A percentile compares a stretch with the other conserved stretches of the same genome.
Evolutionary conservation across 257 asterid genomes (phyloP).

Genomic region (Nicotiana noctiflora): DNA sequence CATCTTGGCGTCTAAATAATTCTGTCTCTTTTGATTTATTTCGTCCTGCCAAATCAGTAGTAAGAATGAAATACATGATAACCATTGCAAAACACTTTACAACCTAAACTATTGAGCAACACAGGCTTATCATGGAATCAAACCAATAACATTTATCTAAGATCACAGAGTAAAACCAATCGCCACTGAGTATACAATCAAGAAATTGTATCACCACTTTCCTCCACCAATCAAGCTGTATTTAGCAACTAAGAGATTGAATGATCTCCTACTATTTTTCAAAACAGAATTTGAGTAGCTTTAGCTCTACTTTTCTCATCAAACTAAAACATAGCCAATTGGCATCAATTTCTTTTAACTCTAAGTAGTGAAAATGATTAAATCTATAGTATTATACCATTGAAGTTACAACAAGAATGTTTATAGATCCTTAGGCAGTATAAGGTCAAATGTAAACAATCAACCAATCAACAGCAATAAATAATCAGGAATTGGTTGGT

Average conservation of each 20-base stretch:
- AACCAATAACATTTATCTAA: neutral
- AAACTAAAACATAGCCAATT: neutral
- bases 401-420: neutral
- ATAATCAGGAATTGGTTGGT: neutral
- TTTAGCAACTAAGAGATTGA: neutral
- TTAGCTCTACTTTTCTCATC: neutral
- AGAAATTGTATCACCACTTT: neutral
- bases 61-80: neutral
- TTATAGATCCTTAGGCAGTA: neutral
- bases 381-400: neutral
- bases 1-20: slow-evolving; percentile 29
- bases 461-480: neutral
- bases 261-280: neutral
- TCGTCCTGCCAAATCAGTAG: neutral
- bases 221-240: neutral
- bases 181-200: neutral
- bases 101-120: neutral
- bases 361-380: neutral
- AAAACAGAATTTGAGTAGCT: neutral
- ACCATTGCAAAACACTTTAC: neutral
- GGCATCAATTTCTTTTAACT: neutral
- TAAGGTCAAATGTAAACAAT: neutral
- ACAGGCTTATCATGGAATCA: neutral
- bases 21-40: neutral
- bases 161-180: neutral